These are phyloP conservation scores for Rhodotorula paludigena DNA, from an alignment of 768 basidiomycete species.

Conservation along the genomic window DNA sequence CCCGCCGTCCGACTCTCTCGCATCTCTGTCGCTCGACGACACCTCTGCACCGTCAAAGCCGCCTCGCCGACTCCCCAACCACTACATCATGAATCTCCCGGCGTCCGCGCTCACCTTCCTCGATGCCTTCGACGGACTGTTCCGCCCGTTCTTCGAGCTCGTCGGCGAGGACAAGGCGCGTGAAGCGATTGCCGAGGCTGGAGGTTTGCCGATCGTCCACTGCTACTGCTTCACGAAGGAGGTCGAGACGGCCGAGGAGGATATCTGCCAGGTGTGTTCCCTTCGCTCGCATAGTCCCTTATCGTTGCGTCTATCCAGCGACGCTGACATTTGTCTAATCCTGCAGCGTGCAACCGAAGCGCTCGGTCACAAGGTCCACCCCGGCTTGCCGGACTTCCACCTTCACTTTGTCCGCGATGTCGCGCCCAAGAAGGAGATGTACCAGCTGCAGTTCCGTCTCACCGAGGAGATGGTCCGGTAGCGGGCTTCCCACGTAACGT, in stretches of 20 bases:
- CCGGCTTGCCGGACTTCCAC: constrained; percentile 42
- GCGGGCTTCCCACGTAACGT: not conserved
- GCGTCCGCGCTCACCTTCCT: constrained; percentile 85
- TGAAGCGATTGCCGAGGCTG: constrained; percentile 45
- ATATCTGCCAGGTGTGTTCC: constrained; percentile 70
- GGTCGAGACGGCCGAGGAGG: constrained; percentile 63
- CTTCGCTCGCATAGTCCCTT: too few species aligned
- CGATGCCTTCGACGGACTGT: constrained; percentile 75
- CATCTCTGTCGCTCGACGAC: not conserved
- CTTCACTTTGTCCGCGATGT: constrained; percentile 83
- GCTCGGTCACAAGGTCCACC: constrained; percentile 50
- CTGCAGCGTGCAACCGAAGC: constrained; percentile 34
- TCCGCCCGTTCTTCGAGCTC: constrained; percentile 50
- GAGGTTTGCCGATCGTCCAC: constrained; percentile 79
- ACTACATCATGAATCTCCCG: constrained; percentile 98
- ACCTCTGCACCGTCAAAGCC: constrained; percentile 31
- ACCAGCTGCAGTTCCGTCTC: constrained; percentile 82
- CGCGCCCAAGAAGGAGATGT: constrained; percentile 96
- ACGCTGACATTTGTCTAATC: not conserved
- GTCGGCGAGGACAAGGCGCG: constrained; percentile 19
- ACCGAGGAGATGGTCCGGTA: constrained; percentile 52
- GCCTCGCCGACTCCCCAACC: constrained; percentile 60
- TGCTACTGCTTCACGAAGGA: constrained; percentile 95
- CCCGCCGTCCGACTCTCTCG: not conserved
- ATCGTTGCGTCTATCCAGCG: not conserved